These are phyloP conservation scores for Umbelopsis sp. DNA, from an alignment of 192 early-diverging fungal species.

Conservation along the genomic window DNA sequence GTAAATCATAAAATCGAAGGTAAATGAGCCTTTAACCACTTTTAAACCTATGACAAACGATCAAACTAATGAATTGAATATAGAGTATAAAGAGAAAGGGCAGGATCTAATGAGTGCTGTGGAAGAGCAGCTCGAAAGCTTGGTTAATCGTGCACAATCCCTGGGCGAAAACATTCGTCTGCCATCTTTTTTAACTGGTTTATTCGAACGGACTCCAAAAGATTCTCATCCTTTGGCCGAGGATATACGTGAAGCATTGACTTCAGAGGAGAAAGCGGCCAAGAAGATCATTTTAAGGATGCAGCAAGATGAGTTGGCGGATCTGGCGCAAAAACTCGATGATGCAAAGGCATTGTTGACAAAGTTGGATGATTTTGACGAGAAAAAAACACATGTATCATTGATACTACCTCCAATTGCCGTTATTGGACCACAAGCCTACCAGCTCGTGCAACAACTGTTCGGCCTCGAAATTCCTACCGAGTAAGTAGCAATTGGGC, in stretches of 20 bases:
- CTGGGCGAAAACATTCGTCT: background rate
- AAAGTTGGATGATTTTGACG: background rate
- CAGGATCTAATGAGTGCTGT: background rate
- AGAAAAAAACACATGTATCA: background rate
- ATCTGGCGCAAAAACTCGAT: background rate
- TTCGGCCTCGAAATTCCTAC: constrained; percentile 1
- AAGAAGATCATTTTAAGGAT: constrained; percentile 8
- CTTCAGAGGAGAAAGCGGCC: background rate
- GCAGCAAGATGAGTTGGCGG: constrained; percentile 12
- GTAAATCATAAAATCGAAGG: constrained; percentile 62
- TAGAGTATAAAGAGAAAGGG: constrained; percentile 13
- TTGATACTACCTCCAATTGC: background rate
- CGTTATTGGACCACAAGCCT: constrained; percentile 1
- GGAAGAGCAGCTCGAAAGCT: background rate
- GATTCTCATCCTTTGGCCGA: background rate
- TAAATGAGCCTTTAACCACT: background rate
- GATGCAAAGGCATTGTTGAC: background rate
- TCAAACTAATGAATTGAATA: background rate
- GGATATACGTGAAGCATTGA: background rate
- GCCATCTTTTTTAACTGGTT: background rate
- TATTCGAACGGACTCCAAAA: background rate
- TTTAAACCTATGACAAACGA: background rate
- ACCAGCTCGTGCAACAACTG: background rate
- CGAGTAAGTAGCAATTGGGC: background rate
- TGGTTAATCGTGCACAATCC: background rate